Evolutionary conservation across 2,329 filamentous ascomycete genomes (phyloP), one percentile per base, ranked within the genome.

Genomic region (Aspergillus hiratsukae): DNA sequence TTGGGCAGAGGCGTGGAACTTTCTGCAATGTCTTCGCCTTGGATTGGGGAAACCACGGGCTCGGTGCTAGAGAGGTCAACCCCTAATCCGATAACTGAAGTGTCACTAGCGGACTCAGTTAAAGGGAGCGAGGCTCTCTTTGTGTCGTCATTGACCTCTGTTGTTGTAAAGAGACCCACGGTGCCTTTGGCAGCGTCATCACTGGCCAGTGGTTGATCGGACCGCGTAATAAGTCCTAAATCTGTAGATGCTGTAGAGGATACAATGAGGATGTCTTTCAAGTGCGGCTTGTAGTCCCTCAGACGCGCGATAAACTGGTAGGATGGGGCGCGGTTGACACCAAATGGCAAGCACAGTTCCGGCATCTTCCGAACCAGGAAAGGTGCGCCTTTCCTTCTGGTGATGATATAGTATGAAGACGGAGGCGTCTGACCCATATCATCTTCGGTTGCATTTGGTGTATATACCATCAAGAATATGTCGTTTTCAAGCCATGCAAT

Each of bases 401-500:
- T 88, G 56, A 96, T 86, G 53, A 96, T 79, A 69, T 95, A 87
- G 67, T 91, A 96, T n/a, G 82, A 80, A 0, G 89, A 91, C 27
- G 83, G 75, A 5, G 86, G 83, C 8, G 80, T 78, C 27, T 66
- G 66, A 25, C 76, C 75, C 53, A 80, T 78, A 41, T 83, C 81
- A 54, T 81, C 80, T 58, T 81, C 82, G 29, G 81, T 77, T n/a
- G 59, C 58, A 53, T 72, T 76, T n/a, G 84, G 81, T 1, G 89
- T 90, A 72, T 97, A 88, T 23, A 94, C 83, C 54, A 87, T 81
- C 48, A 97, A 80, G 69, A 97, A 95, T 2, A 93, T 77, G 64
- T 95, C 78, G 64, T 94, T 96, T 67, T 94, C 89, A 21, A 97
- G 81, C 94, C 95, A 99, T 40, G 83, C 82, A 43, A 99, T 81